These are phyloP conservation scores for Acanthamoeba culbertsoni DNA, from an alignment of 208 protist species.

Conservation along the genomic window DNA sequence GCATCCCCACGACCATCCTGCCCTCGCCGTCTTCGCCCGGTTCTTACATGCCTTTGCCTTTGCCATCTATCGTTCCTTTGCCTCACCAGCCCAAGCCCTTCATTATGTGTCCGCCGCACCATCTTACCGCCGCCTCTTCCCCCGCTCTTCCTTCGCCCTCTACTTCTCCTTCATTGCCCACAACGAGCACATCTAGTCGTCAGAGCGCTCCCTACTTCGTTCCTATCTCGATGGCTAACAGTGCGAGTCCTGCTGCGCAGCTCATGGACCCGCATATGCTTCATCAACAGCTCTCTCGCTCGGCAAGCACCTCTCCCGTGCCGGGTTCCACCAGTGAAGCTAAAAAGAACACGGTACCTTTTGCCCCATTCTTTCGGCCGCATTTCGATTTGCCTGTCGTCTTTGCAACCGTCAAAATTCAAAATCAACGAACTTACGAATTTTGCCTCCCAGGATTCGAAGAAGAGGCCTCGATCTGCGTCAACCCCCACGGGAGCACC, in stretches of 20 bases:
- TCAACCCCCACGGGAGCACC: background rate
- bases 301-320: background rate
- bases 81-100: background rate
- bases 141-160: background rate
- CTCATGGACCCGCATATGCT: background rate
- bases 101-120: background rate
- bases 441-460: background rate
- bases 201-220: background rate
- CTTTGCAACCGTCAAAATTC: too few relatives aligned
- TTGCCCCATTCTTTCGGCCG: too few relatives aligned
- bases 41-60: background rate
- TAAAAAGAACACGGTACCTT: background rate
- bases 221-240: background rate
- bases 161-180: background rate
- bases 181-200: background rate
- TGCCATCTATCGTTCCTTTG: background rate
- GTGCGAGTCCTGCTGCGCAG: background rate
- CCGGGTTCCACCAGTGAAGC: background rate
- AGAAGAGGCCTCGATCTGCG: background rate
- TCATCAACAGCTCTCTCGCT: background rate
- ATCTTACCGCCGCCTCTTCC: background rate
- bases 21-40: background rate
- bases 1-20: background rate
- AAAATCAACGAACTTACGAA: too few relatives aligned
- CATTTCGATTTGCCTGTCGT: too few relatives aligned